A percentile compares a stretch with the other conserved stretches of the same genome.
Evolutionary conservation across 306 rosid genomes (phyloP).

Genomic region (Mucuna pruriens): DNA sequence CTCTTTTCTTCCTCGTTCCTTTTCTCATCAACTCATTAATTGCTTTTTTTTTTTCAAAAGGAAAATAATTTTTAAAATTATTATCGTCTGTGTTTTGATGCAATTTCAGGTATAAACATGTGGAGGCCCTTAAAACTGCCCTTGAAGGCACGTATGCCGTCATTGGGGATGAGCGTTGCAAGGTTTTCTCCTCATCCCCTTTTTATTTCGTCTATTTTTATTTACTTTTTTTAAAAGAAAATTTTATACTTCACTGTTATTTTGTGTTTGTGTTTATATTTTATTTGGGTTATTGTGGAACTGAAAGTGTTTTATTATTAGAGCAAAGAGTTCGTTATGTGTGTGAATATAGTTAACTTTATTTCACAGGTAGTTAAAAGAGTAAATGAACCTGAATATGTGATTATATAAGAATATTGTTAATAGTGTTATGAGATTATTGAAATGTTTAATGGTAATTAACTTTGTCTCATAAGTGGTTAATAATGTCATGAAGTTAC

Average conservation of each 20-base stretch:
- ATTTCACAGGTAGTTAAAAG: too few species aligned
- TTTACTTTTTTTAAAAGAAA: background rate
- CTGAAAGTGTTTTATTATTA: background rate
- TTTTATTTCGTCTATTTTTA: background rate
- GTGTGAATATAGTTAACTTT: too few species aligned
- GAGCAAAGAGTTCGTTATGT: too few species aligned
- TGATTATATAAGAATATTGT: too few species aligned
- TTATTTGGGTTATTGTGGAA: conserved; percentile 16
- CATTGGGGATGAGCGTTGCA: conserved; percentile 93
- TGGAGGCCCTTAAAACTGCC: conserved; percentile 96
- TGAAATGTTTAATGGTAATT: too few species aligned
- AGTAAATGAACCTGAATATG: too few species aligned
- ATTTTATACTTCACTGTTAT: background rate
- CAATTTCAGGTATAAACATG: conserved; percentile 69
- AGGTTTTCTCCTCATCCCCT: conserved; percentile 47
- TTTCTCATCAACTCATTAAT: background rate
- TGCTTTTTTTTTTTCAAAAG: background rate
- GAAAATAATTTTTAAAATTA: background rate
- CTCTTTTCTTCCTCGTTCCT: background rate
- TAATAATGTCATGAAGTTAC: too few species aligned
- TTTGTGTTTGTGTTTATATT: background rate
- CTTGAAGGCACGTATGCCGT: conserved; percentile 94
- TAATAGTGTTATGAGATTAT: too few species aligned
- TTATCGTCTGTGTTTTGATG: background rate
- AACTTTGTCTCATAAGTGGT: too few species aligned